Percentiles rank a stretch among this genome's conserved stretches.
These are phyloP conservation scores for Ceratobasidium sp. DNA, from an alignment of 1,284 basidiomycete genomes.

Conservation along the genomic window DNA sequence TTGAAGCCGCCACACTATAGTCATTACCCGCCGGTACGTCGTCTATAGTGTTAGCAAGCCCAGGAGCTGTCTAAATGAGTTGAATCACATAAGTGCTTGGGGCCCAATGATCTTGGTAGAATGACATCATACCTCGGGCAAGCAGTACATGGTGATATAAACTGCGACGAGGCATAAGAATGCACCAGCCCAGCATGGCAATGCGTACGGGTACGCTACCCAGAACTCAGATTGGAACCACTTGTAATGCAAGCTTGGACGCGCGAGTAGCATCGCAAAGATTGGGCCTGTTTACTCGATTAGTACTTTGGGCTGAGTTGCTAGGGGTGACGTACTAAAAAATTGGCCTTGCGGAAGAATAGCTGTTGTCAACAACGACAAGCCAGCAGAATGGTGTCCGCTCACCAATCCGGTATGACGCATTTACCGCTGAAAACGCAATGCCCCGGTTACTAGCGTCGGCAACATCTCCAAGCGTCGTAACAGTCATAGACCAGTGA, in stretches of 20 bases:
- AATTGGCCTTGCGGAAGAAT: slow-evolving; percentile 6
- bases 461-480: slow-evolving; percentile 12
- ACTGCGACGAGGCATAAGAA: slow-evolving; percentile 11
- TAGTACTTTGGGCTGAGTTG: neutral
- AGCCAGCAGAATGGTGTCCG: neutral
- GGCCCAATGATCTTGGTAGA: too few species aligned
- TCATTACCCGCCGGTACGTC: neutral
- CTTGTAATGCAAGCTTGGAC: slow-evolving; percentile 1
- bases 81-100: neutral
- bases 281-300: slow-evolving; percentile 4
- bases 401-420: slow-evolving; percentile 26
- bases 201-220: slow-evolving; percentile 15
- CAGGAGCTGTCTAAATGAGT: slow-evolving; percentile 30
- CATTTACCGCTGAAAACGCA: slow-evolving; percentile 32
- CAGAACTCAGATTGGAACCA: slow-evolving; percentile 30
- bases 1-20: neutral
- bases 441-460: slow-evolving; percentile 2
- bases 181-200: slow-evolving; percentile 27
- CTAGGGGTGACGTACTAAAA: slow-evolving; percentile 5
- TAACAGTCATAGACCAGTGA: slow-evolving; percentile 18
- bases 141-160: slow-evolving; percentile 6
- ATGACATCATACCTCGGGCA: slow-evolving; percentile 14
- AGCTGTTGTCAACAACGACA: neutral
- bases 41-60: neutral
- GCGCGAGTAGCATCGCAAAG: slow-evolving; percentile 18